A percentile compares a stretch with the other conserved stretches of the same genome.
Evolutionary conservation across 495 filamentous ascomycete species (phyloP).

Genomic region (Emericellopsis terricola): DNA sequence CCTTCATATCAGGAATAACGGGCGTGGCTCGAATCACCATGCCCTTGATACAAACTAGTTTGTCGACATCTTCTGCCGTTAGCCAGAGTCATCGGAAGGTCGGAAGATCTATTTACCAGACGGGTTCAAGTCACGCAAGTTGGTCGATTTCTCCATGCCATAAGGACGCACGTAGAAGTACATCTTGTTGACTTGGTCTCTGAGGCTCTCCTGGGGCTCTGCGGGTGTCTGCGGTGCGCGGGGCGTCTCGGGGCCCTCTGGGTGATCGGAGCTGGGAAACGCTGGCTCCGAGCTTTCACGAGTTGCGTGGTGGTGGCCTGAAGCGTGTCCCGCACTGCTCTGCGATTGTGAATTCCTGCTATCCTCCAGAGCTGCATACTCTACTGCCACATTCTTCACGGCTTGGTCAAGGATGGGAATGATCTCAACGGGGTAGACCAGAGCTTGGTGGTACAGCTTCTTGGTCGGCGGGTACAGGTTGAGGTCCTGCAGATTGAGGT

Average conservation of each 20-base stretch:
- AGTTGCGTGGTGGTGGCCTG: constrained; percentile 17
- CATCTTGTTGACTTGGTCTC: constrained; percentile 46
- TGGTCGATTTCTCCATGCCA: constrained; percentile 71
- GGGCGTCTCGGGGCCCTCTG: constrained; percentile 26
- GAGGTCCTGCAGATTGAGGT: constrained; percentile 76
- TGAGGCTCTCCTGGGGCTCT: constrained; percentile 13
- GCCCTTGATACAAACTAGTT: constrained; percentile 88
- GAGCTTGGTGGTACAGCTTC: constrained; percentile 89
- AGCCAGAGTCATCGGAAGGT: too few relatives aligned
- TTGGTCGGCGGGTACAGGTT: constrained; percentile 82
- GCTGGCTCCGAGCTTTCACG: constrained; percentile 51
- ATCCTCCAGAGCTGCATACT: constrained; percentile 61
- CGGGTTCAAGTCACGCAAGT: constrained; percentile 90
- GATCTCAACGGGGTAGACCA: constrained; percentile 86
- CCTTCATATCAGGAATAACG: constrained; percentile 94
- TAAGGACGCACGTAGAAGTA: constrained; percentile 77
- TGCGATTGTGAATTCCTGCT: constrained; percentile 39
- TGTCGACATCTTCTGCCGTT: constrained; percentile 59
- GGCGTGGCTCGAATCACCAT: constrained; percentile 91
- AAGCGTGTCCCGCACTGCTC: constrained; percentile 30
- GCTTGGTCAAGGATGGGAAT: constrained; percentile 91
- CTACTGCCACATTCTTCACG: constrained; percentile 85
- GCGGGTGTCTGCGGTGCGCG: constrained; percentile 10
- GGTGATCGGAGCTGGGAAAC: constrained; percentile 54
- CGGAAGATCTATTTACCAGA: constrained; percentile 34